Evolutionary conservation across 345 rosid genomes (phyloP), one percentile per base, ranked within the genome.

Genomic region (Gossypium herbaceum): DNA sequence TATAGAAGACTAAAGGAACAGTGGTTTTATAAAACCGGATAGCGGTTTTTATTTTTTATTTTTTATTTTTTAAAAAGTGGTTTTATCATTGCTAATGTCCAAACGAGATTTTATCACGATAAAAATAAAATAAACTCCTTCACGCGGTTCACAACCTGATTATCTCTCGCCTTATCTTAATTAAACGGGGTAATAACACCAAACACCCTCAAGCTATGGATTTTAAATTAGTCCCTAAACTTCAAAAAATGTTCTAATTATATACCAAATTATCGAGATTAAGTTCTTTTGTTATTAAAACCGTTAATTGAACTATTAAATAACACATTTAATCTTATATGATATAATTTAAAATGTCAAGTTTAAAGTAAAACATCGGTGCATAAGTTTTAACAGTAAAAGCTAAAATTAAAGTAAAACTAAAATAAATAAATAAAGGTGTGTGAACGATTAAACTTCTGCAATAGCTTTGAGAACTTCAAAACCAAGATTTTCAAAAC

Each of bases 81-180:
- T 17, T 68, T 68, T 47, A 7, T 11, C n/a, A 2, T 66, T 48
- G 13, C 57, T 50, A 24, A 22, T 16, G 45, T 52, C 47, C 59
- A 69, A 69, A 69, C 4, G 73, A 51, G 25, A 69, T 69, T 29
- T 69, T 51, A 51, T 69, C 47, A 69, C 60, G 73, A 69, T 4
- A 69, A 25, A 17, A 27, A 34, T 5, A 16, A 22, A 20, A 22
- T 22, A 22, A 12, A 48, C 52, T 9, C 3, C 34, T 44, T 63
- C 69, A 9, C 47, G 67, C 45, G 64, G 17, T 25, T 59, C 29
- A 20, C 4, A 11, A 57, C 13, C 61, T 11, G 3, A 10, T 22
- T 57, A 20, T 57, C 29, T 57, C 29, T 10, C 61, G 10, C 61
- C 29, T 22, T 20, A 57, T 57, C 34, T n/a, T 17, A 20, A 54